Evolutionary conservation across 1,284 basidiomycete genomes (phyloP), one percentile per base, ranked within the genome.

Genomic region (Ceratobasidium sp.): DNA sequence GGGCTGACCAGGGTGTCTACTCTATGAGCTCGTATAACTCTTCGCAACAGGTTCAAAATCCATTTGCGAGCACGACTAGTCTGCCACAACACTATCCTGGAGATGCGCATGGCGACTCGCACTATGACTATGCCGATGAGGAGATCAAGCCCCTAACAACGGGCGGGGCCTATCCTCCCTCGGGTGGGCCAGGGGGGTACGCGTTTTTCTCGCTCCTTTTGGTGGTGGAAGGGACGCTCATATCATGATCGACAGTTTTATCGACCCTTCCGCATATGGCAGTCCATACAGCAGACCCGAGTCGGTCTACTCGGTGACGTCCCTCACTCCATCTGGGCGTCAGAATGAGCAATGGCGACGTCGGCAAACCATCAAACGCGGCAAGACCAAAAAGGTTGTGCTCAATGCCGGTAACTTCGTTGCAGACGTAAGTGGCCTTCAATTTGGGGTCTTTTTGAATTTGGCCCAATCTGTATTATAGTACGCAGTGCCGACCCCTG

Each of bases 341-440:
- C 69, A 62, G 56, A 63, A 76, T 27, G 77, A 74, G 9, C 76
- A 74, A 48, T 76, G 92, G 92, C 86, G 92, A 79, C 89, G 92
- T 73, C 89, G 94, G 66, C 94, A 96, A 82, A 95, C 93, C n/a
- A 93, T 95, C 83, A 93, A 93, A 81, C 92, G 94, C 74, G 94
- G 93, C 78, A 92, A 94, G 16, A 95, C 93, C n/a, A 93, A 93
- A 78, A 94, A 93, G 81, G 92, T 98, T 84, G 94, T 95, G 82
- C 90, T 98, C 77, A 96, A 94, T 1, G 87, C 93, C 69, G 95
- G 95, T 75, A 94, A 97, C 80, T 97, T 95, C 84, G 92, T 97
- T 80, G 87, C 90, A 53, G 95, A 97, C 16, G 69, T 72, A 27
- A 24, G 69, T 34, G 11, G 49, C 51, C 37, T 41, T 29, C 14